A percentile compares a stretch with the other conserved stretches of the same genome.
These are phyloP conservation scores for Dentipellis fragilis DNA, from an alignment of 768 basidiomycete species.

Conservation along the genomic window DNA sequence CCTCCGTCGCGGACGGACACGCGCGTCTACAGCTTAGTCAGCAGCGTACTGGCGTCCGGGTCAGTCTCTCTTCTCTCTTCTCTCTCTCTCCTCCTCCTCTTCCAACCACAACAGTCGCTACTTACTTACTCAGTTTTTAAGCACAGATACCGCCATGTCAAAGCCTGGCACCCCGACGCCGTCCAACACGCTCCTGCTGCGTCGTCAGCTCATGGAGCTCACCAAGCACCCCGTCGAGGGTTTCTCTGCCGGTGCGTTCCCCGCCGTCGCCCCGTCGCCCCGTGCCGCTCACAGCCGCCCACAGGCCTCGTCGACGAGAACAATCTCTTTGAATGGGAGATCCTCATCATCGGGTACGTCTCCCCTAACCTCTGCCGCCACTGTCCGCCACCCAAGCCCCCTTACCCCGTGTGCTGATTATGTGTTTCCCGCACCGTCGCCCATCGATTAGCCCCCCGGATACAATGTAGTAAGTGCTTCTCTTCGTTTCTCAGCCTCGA, in stretches of 20 bases:
- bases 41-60: no score
- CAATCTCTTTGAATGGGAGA: constrained; percentile 95
- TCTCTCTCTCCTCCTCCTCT: not conserved
- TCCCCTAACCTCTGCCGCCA: not conserved
- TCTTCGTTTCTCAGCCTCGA: not conserved
- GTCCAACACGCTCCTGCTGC: constrained; percentile 50
- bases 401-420: not conserved
- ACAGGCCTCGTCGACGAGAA: constrained; percentile 88
- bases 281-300: constrained; percentile 8
- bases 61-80: no score
- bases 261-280: constrained; percentile 13
- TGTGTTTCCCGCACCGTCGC: not conserved
- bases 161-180: constrained; percentile 12
- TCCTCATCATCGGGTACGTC: constrained; percentile 85
- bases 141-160: constrained; percentile 14
- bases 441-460: constrained; percentile 63
- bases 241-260: constrained; percentile 76
- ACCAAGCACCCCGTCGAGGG: constrained; percentile 92
- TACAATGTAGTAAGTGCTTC: constrained; percentile 69
- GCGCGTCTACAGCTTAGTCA: no score
- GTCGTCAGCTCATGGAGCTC: constrained; percentile 74
- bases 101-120: not conserved
- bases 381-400: not conserved
- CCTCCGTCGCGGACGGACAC: no score
- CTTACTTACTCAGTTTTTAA: not conserved